Base-by-base conservation (phyloP, 2,329 filamentous ascomycete genomes). In the Cordyceps cateniannulata region DNA sequence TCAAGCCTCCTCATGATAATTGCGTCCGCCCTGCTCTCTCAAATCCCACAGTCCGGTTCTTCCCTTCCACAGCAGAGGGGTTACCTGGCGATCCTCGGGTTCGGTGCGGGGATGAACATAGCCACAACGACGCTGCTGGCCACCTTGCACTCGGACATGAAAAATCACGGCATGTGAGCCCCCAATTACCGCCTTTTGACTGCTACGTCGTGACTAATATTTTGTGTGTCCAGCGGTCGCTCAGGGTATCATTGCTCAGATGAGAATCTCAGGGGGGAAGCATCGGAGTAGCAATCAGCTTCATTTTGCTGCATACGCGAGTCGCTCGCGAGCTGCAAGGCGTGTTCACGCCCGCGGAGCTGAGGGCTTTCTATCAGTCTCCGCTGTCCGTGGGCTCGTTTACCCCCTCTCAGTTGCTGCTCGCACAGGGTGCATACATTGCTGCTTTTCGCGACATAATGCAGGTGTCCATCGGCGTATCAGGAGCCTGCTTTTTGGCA, bases 151-250 rank as follows among this genome's bases (percentile, higher is more conserved):
- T 20, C 49, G 29, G 49, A 51, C 6, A 80, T 83, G 14, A 81
- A 67, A 0, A 77, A 77, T 0, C 80, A 75, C 1, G 81, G 81
- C 6, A 83, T 66, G 0, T 82, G 83, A 0, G 85, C 75, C 12
- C n/a, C 24, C 27, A 29, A 12, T 83, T 70, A 35, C 27, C 9
- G 18, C 5, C 5, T 18, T 16, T 2, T 5, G 24, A 16, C 14
- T n/a, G 5, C 8, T 18, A 18, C 18, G 5, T 3, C 22, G 27
- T 4, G 12, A 24, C 45, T 48, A 48, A 48, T 7, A 5, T 18
- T 5, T 27, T 48, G 24, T 9, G 27, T 29, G 4, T 29, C 5
- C 27, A 48, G 45, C 45, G 3, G 45, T 48, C 16, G 45, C 45
- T n/a, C 24, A 48, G 14, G 45, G 45, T 6, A 18, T 48, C 14